Conservation (phyloP, 768 basidiomycete species). For the Strobilomyces confusus region DNA sequence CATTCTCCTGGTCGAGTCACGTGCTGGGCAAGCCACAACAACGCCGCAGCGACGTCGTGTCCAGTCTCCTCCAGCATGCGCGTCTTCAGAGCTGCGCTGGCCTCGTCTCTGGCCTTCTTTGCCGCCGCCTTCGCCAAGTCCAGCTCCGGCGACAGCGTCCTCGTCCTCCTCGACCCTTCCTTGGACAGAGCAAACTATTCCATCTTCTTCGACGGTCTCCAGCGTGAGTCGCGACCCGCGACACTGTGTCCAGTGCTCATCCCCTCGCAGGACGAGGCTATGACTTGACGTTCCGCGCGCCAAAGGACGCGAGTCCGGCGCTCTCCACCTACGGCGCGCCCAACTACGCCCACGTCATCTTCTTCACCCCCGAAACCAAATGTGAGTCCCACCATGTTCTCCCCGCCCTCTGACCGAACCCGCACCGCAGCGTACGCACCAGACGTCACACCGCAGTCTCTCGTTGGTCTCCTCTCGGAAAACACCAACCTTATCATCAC, state of each 20-base stretch:
- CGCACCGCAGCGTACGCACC: conserved; percentile 51
- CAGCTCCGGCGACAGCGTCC: conserved; percentile 77
- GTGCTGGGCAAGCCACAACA: conserved; percentile 20
- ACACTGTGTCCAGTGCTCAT: not conserved
- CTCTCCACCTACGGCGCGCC: conserved; percentile 69
- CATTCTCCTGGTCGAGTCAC: too few species aligned
- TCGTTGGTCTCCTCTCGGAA: conserved; percentile 65
- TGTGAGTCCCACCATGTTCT: conserved; percentile 39
- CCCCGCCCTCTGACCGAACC: not conserved
- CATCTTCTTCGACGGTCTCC: conserved; percentile 75
- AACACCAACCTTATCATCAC: conserved; percentile 82
- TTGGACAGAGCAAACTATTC: conserved; percentile 69
- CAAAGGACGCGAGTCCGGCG: conserved; percentile 66
- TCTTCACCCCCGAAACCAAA: conserved; percentile 85
- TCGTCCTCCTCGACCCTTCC: conserved; percentile 77
- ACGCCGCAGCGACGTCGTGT: not conserved
- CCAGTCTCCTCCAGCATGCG: too few species aligned
- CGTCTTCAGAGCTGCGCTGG: conserved; percentile 23
- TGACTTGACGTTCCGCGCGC: conserved; percentile 79
- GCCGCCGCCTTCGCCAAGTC: conserved; percentile 48
- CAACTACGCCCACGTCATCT: conserved; percentile 78
- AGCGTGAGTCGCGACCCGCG: conserved; percentile 44
- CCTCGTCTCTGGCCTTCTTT: conserved; percentile 29
- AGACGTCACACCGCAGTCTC: conserved; percentile 78
- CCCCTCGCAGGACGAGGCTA: conserved; percentile 66